Conservation (phyloP, 1,284 basidiomycete genomes). For the Trichosporon asahii region DNA sequence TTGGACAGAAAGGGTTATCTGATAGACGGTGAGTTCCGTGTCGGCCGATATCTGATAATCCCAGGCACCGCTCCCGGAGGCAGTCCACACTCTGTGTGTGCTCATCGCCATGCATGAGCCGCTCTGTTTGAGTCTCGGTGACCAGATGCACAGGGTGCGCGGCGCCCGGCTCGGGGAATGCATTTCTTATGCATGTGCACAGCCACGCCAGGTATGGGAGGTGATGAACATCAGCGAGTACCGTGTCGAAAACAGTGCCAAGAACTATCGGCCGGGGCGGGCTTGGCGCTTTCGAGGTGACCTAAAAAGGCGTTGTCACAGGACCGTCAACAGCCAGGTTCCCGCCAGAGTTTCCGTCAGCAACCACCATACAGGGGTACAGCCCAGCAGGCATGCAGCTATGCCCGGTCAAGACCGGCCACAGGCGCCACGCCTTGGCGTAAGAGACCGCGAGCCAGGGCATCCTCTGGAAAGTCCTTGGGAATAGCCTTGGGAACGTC, state of each 20-base stretch:
- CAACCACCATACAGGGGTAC: too few species aligned
- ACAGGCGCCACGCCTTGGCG: background rate
- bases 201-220: background rate
- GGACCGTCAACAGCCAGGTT: background rate
- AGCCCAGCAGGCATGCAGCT: too few species aligned
- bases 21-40: conserved; percentile 5
- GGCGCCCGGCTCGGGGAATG: background rate
- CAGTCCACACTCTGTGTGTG: background rate
- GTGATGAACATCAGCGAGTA: background rate
- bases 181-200: background rate
- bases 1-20: background rate
- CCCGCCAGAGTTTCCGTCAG: background rate
- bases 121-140: background rate
- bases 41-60: conserved; percentile 9
- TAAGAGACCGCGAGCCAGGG: background rate
- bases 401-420: background rate
- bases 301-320: background rate
- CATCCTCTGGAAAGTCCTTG: background rate
- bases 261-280: background rate
- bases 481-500: too few species aligned
- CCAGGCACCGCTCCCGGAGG: background rate
- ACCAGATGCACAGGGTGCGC: background rate
- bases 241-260: background rate
- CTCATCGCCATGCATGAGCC: background rate
- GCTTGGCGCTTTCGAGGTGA: background rate